Conservation (phyloP, 2,329 filamentous ascomycete species). For the Penicillium concentricum region DNA sequence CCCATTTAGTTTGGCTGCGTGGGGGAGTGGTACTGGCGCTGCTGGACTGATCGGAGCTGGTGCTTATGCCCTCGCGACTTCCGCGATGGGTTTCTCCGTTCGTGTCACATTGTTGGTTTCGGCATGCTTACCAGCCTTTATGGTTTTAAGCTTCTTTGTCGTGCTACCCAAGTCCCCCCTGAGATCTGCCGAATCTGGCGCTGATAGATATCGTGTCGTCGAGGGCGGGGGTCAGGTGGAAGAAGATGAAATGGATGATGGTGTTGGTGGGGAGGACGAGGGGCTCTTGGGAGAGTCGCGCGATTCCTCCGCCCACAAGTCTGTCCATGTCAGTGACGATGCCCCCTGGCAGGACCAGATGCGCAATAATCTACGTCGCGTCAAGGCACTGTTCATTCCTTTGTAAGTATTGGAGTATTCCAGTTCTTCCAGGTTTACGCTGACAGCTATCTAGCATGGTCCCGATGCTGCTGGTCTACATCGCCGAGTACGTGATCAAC, state of each 20-base stretch:
- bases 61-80: constrained; percentile 82
- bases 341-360: constrained; percentile 39
- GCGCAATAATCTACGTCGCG: constrained; percentile 60
- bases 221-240: constrained; percentile 43
- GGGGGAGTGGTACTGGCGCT: constrained; percentile 89
- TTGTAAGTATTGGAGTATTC: constrained; percentile 49
- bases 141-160: constrained; percentile 80
- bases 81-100: constrained; percentile 72
- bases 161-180: constrained; percentile 71
- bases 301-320: constrained; percentile 21
- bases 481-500: constrained; percentile 97
- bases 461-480: constrained; percentile 85
- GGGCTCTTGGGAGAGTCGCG: constrained; percentile 30
- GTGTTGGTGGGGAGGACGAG: constrained; percentile 26
- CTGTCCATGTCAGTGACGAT: constrained; percentile 9
- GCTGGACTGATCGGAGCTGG: constrained; percentile 85
- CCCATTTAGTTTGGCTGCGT: constrained; percentile 78
- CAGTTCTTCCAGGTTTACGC: not conserved
- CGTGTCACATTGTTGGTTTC: constrained; percentile 72
- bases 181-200: constrained; percentile 41
- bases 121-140: constrained; percentile 74
- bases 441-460: constrained; percentile 62
- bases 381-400: constrained; percentile 68
- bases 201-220: constrained; percentile 57
- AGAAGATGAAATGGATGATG: constrained; percentile 32